A percentile compares a stretch with the other conserved stretches of the same genome.
Evolutionary conservation across 352 stramenopile genomes (phyloP).

Genomic region (Globisporangium irregulare): DNA sequence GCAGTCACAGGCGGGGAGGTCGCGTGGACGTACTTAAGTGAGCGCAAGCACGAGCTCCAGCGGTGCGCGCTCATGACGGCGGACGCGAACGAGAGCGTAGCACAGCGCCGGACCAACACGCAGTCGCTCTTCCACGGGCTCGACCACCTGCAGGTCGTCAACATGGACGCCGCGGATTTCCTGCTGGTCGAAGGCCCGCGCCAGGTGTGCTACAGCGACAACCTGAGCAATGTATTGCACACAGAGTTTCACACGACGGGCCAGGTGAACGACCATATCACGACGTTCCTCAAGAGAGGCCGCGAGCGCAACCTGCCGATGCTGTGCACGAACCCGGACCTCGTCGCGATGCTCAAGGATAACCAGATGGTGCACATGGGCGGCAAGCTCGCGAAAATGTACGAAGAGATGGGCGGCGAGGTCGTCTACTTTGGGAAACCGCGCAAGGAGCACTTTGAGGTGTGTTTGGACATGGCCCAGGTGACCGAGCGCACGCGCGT

Average conservation of each 20-base stretch:
- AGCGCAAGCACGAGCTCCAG: slow-evolving; percentile 22
- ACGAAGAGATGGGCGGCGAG: slow-evolving; percentile 68
- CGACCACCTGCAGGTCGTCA: slow-evolving; percentile 33
- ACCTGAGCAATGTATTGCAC: slow-evolving; percentile 25
- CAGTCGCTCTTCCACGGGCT: slow-evolving; percentile 53
- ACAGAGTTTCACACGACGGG: slow-evolving; percentile 49
- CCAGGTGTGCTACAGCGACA: slow-evolving; percentile 48
- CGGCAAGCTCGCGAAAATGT: slow-evolving; percentile 80
- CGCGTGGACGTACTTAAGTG: slow-evolving; percentile 38
- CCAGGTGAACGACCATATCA: slow-evolving; percentile 32
- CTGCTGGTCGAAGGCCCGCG: slow-evolving; percentile 57
- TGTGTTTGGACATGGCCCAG: slow-evolving; percentile 39
- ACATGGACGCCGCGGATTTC: slow-evolving; percentile 41
- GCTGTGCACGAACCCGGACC: slow-evolving; percentile 88
- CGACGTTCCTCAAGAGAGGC: slow-evolving; percentile 48
- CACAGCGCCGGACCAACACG: slow-evolving; percentile 28
- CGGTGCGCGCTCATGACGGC: slow-evolving; percentile 44
- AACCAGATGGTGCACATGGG: slow-evolving; percentile 60
- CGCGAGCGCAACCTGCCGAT: slow-evolving; percentile 59
- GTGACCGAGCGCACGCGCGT: slow-evolving; percentile 31
- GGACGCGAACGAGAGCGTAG: slow-evolving; percentile 29
- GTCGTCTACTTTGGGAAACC: slow-evolving; percentile 87
- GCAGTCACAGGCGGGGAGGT: slow-evolving; percentile 56
- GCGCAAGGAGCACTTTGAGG: slow-evolving; percentile 70
- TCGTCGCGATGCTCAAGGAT: slow-evolving; percentile 65